Conservation (phyloP, 176 grass and related monocot genomes). For the Oryza glaberrima region DNA sequence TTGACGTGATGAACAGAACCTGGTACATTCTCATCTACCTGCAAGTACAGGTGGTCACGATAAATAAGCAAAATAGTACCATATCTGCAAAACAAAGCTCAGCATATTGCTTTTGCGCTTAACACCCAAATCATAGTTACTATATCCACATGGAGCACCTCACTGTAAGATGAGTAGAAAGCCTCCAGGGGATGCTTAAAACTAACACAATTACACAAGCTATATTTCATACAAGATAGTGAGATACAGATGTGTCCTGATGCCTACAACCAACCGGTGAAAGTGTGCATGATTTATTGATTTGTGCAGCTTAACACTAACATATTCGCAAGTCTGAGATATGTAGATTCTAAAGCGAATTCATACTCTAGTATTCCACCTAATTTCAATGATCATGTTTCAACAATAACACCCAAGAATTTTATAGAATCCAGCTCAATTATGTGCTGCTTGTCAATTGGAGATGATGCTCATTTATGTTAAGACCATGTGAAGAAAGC, state of each 20-base stretch:
- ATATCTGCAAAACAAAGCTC: neutral
- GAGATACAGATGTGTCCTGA: neutral
- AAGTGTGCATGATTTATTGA: neutral
- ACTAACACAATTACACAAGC: neutral
- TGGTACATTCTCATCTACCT: constrained; percentile 45
- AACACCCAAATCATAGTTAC: neutral
- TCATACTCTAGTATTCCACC: neutral
- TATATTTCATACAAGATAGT: neutral
- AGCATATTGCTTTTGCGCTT: neutral
- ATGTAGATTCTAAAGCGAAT: neutral
- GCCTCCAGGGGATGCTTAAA: neutral
- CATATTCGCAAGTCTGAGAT: neutral
- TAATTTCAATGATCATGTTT: neutral
- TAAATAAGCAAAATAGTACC: constrained; percentile 9
- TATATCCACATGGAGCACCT: neutral
- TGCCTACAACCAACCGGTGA: neutral
- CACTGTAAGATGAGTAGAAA: neutral
- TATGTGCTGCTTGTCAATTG: neutral
- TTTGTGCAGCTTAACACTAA: neutral
- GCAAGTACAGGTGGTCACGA: constrained; percentile 31
- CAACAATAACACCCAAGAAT: neutral
- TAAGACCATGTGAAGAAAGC: neutral
- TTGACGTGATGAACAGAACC: constrained; percentile 36
- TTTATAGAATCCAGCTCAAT: constrained; percentile 1
- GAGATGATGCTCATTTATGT: constrained; percentile 10